Evolutionary conservation across 768 basidiomycete species (phyloP), one percentile per base, ranked within the genome.

Genomic region (Dentipellis fragilis): DNA sequence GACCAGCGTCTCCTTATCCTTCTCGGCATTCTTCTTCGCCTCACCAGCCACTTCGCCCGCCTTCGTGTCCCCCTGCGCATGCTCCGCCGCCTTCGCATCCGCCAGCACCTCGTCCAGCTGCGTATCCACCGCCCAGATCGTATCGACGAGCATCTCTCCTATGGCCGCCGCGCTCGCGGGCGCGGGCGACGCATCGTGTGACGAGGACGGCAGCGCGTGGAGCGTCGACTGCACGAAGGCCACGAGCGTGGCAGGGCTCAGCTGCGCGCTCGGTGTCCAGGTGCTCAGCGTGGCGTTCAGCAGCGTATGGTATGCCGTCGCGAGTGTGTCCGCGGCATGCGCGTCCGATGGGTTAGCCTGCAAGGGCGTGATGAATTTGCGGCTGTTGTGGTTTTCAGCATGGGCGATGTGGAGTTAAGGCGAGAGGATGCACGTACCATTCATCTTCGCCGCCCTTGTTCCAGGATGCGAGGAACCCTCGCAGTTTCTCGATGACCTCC

Each of bases 81-180:
- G 58, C 19, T 58, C 58, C 10, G 72, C 73, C 3, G 72, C 74
- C 48, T 77, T 80, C 29, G 55, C 75, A 60, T 89, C 85, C 12
- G 68, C 66, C 37, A 85, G 60, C 29, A 83, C 67, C 63, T 90
- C 89, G 56, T 93, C 90, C 57, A 92, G 67, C 59, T 86, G 81
- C 38, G 80, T 74, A 69, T 93, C 91, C 47, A 88, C 67, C 17
- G 88, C 78, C 91, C 91, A 93, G 47, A 90, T 74, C 63, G 87
- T 75, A 65, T 93, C 91, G 19, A 93, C 78, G 2, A 93, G 71
- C 48, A 80, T 68, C 62, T 90, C 88, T 10, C 84, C 84, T 55
- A 91, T 80, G 0, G 75, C 61, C 0, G 69, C 58, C 3, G 69
- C 70, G 58, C 76, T 73, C 8, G 74, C 68, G 10, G 75, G 71